phyloP scores from a whole-genome alignment of 148 eudicot genomes.

The Chenopodium formosanum region DNA sequence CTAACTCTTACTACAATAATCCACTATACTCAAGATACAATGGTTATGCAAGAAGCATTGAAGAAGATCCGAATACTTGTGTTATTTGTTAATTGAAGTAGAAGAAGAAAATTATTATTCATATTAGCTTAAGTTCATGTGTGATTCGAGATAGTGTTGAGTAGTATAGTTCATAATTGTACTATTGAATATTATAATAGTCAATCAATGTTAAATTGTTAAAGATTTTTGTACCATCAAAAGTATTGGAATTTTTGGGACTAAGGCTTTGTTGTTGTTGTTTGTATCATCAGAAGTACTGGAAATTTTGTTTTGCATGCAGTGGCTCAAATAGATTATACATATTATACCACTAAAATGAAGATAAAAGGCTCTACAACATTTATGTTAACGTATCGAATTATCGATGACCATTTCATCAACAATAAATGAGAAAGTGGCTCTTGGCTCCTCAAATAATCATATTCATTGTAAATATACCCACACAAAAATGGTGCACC shows the following conservation, averaged over 20 bases:
- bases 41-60: constrained; percentile 26
- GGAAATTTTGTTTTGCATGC: too few relatives aligned
- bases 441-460: neutral
- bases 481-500: neutral
- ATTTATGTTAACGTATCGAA: too few relatives aligned
- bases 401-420: too few relatives aligned
- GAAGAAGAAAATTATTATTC: neutral
- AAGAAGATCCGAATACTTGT: constrained; percentile 61
- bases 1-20: neutral
- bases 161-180: neutral
- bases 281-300: too few relatives aligned
- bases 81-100: constrained; percentile 41
- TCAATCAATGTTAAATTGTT: too few relatives aligned
- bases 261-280: too few relatives aligned
- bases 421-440: neutral
- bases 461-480: neutral
- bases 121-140: neutral
- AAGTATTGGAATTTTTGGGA: too few relatives aligned
- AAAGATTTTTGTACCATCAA: too few relatives aligned
- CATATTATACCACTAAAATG: too few relatives aligned
- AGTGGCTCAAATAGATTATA: too few relatives aligned
- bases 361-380: too few relatives aligned
- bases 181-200: too few relatives aligned
- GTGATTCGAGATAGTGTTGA: neutral
- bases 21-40: neutral